Evolutionary conservation across 768 basidiomycete species (phyloP), one percentile per base, ranked within the genome.

Genomic region (Trametes meyenii): DNA sequence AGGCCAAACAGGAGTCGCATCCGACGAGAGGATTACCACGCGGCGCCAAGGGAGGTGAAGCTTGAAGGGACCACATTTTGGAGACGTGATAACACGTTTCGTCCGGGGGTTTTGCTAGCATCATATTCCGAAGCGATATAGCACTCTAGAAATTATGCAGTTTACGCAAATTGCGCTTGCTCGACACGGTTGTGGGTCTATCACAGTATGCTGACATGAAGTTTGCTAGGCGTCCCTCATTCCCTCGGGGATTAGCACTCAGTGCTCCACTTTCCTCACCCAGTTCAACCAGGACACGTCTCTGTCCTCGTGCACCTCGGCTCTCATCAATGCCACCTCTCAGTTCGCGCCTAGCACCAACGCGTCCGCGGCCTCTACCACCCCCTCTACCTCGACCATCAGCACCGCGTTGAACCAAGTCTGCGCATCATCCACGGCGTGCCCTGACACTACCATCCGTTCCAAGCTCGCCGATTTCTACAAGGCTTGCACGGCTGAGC

Each of bases 381-480:
- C 38, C 13, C 60, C 57, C 11, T 58, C 57, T 39, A 67, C 82
- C 44, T 70, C 82, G 36, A 57, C 75, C 61, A 76, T 93, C 70
- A 75, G 73, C 52, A 69, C 74, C n/a, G 74, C 88, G 8, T 76
- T 94, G n/a, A 70, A 62, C 65, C 71, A 60, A 50, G 71, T 94
- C 35, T 94, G 91, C 78, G 69, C 77, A 38, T 72, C 77, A 6
- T 70, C 79, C 43, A 66, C 57, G 17, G 64, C 77, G 2, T 96
- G 93, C 76, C 76, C 85, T 6, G 78, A 84, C 39, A 80, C 75
- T 42, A 70, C 79, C 60, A 73, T 98, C 70, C 83, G 88, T 56
- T 61, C 77, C 43, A 79, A 84, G 66, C 84, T 98, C 55, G 76
- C 83, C 54, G 59, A 77, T 8, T 97, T 98, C 77, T 87, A 87